Conservation (phyloP, 1,139 yeast genomes). For the Taphrina pruni region DNA sequence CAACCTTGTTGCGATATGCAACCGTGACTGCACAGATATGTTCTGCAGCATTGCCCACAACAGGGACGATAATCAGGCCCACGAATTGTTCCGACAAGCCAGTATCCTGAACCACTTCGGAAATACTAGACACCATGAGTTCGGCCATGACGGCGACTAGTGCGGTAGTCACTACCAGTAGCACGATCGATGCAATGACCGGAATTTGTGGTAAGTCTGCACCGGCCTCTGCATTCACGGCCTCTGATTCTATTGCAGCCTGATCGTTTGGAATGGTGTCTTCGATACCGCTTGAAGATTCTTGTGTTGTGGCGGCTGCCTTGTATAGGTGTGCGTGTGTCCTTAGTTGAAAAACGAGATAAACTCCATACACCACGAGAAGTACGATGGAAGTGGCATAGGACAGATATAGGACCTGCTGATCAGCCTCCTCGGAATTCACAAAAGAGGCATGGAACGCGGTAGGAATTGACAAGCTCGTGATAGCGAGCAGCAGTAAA, state of each 20-base stretch:
- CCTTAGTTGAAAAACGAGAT: slow-evolving; percentile 81
- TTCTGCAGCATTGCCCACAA: slow-evolving; percentile 98
- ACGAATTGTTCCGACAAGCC: slow-evolving; percentile 93
- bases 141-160: slow-evolving; percentile 91
- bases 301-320: background rate
- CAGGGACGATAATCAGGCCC: slow-evolving; percentile 90
- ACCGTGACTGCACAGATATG: slow-evolving; percentile 95
- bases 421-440: slow-evolving; percentile 50
- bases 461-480: slow-evolving; percentile 89
- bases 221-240: slow-evolving; percentile 50
- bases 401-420: slow-evolving; percentile 72
- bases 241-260: slow-evolving; percentile 52
- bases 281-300: background rate
- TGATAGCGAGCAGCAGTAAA: slow-evolving; percentile 85
- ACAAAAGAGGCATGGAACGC: slow-evolving; percentile 85
- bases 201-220: slow-evolving; percentile 46
- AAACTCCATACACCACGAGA: slow-evolving; percentile 76
- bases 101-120: slow-evolving; percentile 77
- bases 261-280: background rate
- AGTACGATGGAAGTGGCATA: slow-evolving; percentile 85
- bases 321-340: slow-evolving; percentile 69
- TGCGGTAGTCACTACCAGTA: slow-evolving; percentile 69
- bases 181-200: slow-evolving; percentile 21
- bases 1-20: slow-evolving; percentile 96
- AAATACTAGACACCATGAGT: slow-evolving; percentile 89